Evolutionary conservation across 1,284 basidiomycete genomes (phyloP), one percentile per base, ranked within the genome.

Genomic region (Sphaerobolus stellatus): DNA sequence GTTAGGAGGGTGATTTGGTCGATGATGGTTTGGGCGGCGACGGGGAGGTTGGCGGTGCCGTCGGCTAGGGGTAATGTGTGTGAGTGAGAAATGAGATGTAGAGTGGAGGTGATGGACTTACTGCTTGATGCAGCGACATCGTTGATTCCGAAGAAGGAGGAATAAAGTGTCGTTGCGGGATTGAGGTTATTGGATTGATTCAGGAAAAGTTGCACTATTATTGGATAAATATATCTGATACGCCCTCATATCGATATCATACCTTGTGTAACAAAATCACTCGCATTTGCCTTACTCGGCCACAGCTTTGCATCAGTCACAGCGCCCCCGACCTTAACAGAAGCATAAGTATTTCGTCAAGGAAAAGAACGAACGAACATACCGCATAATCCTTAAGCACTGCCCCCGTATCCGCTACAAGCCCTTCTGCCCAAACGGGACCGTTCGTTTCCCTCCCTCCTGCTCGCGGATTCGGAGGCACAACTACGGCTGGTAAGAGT

Each of bases 381-480:
- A 78, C 76, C 16, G 75, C 76, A 48, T 77, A 78, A 58, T 76
- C 75, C 59, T 71, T 74, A 36, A 78, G 61, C 24, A 62, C 67
- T 9, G 74, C 73, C 24, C 66, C 65, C 16, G 62, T 61, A 45
- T 62, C 64, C 30, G 56, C 59, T 7, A 73, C 74, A 6, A 76
- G 62, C 45, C 68, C 53, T 52, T 75, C 70, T 8, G 68, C 66
- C 74, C 74, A 76, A 18, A 72, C 65, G 30, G 64, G 60, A 3
- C 74, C 74, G 54, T 76, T 73, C 11, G 68, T 70, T 5, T 64
- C 68, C 24, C 71, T 57, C 6, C 70, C 69, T 5, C 70, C 70
- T 1, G 70, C 70, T 41, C 62, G 60, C 6, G 66, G 60, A 45
- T 66, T 64, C 1, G 68, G 67, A 2, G 67, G 67, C 7, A 60